Conservation (phyloP, 2,329 filamentous ascomycete genomes). For the Phyllosticta citrichinensis region DNA sequence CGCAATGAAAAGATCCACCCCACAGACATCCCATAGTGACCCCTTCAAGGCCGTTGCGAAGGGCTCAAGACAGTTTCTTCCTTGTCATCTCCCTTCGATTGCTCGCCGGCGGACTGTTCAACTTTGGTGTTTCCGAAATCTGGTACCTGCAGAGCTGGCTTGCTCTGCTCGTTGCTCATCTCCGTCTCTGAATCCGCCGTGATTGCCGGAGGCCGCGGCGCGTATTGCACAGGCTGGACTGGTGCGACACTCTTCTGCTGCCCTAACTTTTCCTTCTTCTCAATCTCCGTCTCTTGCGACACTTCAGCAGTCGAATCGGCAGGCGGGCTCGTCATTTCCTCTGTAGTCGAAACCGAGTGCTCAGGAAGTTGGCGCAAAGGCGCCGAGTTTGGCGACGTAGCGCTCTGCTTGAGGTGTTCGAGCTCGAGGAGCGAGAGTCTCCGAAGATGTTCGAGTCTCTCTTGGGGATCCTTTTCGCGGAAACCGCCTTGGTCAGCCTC, state of each 20-base stretch:
- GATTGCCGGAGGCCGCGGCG: background rate
- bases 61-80: constrained; percentile 16
- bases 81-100: background rate
- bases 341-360: constrained; percentile 14
- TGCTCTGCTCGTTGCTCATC: background rate
- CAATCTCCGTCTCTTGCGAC: background rate
- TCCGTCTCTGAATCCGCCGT: background rate
- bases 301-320: background rate
- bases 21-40: background rate
- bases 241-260: background rate
- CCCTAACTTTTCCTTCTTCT: background rate
- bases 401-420: constrained; percentile 28
- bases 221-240: background rate
- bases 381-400: constrained; percentile 20
- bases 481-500: constrained; percentile 20
- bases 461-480: constrained; percentile 33
- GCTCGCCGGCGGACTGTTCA: background rate
- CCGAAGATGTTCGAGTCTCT: constrained; percentile 38
- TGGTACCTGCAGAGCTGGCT: background rate
- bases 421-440: constrained; percentile 35
- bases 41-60: constrained; percentile 5
- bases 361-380: constrained; percentile 27
- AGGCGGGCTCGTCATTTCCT: background rate
- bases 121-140: background rate
- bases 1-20: background rate